Evolutionary conservation across 2,329 filamentous ascomycete species (phyloP).

Genomic region (Cladophialophora chaetospira): DNA sequence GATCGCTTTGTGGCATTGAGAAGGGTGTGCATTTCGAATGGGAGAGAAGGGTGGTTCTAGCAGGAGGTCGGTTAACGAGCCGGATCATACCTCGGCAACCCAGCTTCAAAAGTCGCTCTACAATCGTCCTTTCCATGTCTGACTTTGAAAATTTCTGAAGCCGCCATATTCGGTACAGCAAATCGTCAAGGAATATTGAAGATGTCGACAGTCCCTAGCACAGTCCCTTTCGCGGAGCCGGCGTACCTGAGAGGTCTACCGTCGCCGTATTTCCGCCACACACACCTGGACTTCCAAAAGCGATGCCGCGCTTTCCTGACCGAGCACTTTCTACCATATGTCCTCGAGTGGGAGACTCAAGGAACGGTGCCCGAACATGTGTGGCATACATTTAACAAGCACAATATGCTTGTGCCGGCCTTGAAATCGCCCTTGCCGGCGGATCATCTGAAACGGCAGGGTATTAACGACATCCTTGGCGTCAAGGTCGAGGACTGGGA

Average conservation of each 20-base stretch:
- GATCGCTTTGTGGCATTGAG: too few relatives aligned
- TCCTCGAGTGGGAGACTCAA: conserved; percentile 68
- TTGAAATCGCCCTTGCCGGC: conserved; percentile 70
- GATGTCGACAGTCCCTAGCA: background rate
- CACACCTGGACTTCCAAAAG: conserved; percentile 67
- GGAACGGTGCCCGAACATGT: conserved; percentile 65
- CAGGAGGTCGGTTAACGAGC: too few relatives aligned
- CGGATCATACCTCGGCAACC: background rate
- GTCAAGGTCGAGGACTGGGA: conserved; percentile 72
- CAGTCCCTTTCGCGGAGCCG: conserved; percentile 68
- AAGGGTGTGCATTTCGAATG: too few relatives aligned
- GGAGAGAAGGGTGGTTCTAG: too few relatives aligned
- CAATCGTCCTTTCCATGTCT: background rate
- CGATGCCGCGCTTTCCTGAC: conserved; percentile 66
- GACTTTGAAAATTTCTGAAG: background rate
- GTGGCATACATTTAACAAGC: conserved; percentile 63
- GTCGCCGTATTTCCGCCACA: conserved; percentile 68
- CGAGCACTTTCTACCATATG: conserved; percentile 62
- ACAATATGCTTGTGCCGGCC: conserved; percentile 69
- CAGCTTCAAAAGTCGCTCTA: too few relatives aligned
- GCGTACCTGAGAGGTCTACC: conserved; percentile 70
- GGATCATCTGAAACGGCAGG: conserved; percentile 65
- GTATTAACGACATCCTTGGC: conserved; percentile 66
- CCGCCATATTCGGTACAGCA: background rate
- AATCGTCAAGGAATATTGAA: background rate